Base-by-base conservation (phyloP, 2,329 filamentous ascomycete species). In the Aspergillus terreus region DNA sequence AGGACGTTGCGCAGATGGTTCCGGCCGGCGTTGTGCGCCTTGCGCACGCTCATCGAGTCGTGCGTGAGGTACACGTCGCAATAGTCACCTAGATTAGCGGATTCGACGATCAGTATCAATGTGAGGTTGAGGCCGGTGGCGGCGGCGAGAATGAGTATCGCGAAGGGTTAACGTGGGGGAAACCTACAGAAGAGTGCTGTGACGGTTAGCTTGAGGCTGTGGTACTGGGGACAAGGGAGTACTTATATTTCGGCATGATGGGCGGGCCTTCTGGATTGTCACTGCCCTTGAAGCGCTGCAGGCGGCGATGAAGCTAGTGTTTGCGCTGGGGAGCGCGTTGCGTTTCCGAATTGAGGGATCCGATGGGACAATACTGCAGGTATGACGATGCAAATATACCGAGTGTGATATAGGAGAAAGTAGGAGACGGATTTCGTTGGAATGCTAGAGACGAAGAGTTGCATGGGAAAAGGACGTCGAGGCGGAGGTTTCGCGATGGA, bases 21-120 rank as follows among this genome's bases (percentile, higher is more conserved):
- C 65, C 92, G 85, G 57, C 94, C 94, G 70, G 85, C 88, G 79
- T 99, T 99, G 76, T 99, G 94, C 46, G 94, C 94, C 78, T 97
- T 97, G 65, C 94, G 92, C 75, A 99, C 94, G 76, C 91, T 96
- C 92, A 97, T 97, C 43, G 91, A 96, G 81, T 99, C 94, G 82
- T 99, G 94, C 62, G 94, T 99, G 64, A 99, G 88, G 82, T 99
- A 99, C 74, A 99, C 94, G 87, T 99, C 94, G 83, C 94, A 99
- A 76, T 99, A 99, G 74, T 99, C 94, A 81, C 92, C 75, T 80
- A 36, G 45, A 12, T 1, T 41, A 44, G 35, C 47, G 43, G 54
- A 50, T 9, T 48, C 50, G 25, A 36, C 15, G 30, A 15, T 54
- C 38, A 50, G 44, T 40, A 41, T 42, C 15, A 10, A 12, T 42